phyloP scores from a whole-genome alignment of 306 rosid genomes.

The Rubus parviflorus region DNA sequence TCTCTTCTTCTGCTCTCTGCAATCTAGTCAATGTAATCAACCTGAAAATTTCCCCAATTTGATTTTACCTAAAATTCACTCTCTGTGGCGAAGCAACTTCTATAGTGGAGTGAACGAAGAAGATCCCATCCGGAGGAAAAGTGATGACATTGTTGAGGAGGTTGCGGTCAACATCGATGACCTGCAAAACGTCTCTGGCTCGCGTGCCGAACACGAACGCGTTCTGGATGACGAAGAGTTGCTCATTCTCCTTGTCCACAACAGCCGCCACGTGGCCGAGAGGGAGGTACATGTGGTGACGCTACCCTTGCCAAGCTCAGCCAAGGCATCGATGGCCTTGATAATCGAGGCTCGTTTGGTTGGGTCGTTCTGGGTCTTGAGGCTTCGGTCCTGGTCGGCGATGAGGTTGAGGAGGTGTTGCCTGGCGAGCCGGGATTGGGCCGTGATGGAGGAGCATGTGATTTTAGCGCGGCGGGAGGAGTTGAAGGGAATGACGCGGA shows the following conservation, averaged over 20 bases:
- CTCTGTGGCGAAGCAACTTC: slow-evolving; percentile 72
- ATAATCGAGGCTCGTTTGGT: slow-evolving; percentile 48
- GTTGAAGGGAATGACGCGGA: slow-evolving; percentile 29
- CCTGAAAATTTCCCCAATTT: neutral
- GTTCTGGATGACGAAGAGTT: slow-evolving; percentile 79
- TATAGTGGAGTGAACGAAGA: slow-evolving; percentile 79
- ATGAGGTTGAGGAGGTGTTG: slow-evolving; percentile 61
- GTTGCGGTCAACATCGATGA: slow-evolving; percentile 59
- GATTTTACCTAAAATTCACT: slow-evolving; percentile 68
- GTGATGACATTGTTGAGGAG: slow-evolving; percentile 81
- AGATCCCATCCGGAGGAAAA: slow-evolving; percentile 89
- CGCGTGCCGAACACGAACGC: slow-evolving; percentile 71
- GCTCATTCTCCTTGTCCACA: slow-evolving; percentile 97
- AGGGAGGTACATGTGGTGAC: slow-evolving; percentile 65
- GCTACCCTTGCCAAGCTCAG: slow-evolving; percentile 35
- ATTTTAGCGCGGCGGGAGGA: slow-evolving; percentile 21
- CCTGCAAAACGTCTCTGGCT: slow-evolving; percentile 88
- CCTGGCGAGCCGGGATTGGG: slow-evolving; percentile 60
- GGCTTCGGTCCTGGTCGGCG: slow-evolving; percentile 80
- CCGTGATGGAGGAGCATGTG: slow-evolving; percentile 56
- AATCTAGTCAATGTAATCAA: too few species aligned
- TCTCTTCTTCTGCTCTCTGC: too few species aligned
- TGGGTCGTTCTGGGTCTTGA: slow-evolving; percentile 59
- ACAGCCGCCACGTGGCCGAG: slow-evolving; percentile 81
- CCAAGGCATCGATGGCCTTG: slow-evolving; percentile 58